Evolutionary conservation across 495 filamentous ascomycete genomes (phyloP).

Genomic region (Tuber indicum): DNA sequence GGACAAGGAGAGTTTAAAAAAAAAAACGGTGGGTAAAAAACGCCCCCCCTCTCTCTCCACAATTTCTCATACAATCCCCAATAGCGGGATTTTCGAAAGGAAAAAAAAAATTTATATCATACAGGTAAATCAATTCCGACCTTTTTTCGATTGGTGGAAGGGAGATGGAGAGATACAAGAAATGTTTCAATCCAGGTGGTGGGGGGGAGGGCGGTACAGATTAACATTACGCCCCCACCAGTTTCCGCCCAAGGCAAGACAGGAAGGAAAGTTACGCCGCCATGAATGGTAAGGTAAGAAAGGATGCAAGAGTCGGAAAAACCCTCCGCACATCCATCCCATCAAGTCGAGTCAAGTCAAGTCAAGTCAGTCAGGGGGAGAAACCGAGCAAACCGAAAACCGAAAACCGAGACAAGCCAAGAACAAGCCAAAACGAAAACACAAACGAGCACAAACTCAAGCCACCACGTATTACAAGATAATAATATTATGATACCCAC

Average conservation of each 20-base stretch:
- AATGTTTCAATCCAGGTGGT: background rate
- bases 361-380: too few relatives aligned
- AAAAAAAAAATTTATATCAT: background rate
- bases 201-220: background rate
- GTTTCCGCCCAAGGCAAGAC: background rate
- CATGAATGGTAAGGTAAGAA: background rate
- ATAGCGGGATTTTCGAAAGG: background rate
- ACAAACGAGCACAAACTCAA: background rate
- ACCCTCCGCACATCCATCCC: background rate
- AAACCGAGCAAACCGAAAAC: background rate
- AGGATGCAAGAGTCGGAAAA: background rate
- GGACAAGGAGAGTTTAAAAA: background rate
- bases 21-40: background rate
- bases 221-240: background rate
- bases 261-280: background rate
- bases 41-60: background rate
- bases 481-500: background rate
- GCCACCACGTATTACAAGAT: background rate
- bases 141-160: background rate
- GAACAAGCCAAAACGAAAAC: background rate
- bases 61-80: background rate
- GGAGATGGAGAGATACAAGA: background rate
- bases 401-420: background rate
- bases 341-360: too few relatives aligned
- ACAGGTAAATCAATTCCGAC: background rate